These are phyloP conservation scores for Xylariaceae sp. DNA, from an alignment of 2,329 filamentous ascomycete genomes.

Conservation along the genomic window DNA sequence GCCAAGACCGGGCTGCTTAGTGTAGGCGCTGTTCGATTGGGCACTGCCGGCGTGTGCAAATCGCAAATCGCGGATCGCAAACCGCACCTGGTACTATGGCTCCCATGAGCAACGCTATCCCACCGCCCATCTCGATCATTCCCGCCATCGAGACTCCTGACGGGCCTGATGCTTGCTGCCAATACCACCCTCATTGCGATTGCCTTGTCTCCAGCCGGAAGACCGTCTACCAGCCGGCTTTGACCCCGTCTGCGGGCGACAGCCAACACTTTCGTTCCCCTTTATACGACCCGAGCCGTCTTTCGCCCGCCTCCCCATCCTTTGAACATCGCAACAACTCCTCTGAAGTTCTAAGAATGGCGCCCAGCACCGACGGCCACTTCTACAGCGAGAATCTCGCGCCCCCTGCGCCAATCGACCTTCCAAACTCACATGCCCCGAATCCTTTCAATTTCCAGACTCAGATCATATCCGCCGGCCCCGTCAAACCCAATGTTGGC, in stretches of 20 bases:
- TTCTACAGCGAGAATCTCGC: slow-evolving; percentile 29
- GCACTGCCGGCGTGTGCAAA: neutral
- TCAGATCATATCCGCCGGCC: slow-evolving; percentile 67
- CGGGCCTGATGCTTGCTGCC: slow-evolving; percentile 17
- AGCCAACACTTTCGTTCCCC: slow-evolving; percentile 17
- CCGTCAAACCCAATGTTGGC: slow-evolving; percentile 80
- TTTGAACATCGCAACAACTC: slow-evolving; percentile 25
- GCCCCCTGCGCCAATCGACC: slow-evolving; percentile 35
- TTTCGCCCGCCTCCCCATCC: slow-evolving; percentile 31
- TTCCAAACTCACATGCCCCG: slow-evolving; percentile 34
- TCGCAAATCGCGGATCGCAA: neutral
- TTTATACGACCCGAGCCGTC: slow-evolving; percentile 32
- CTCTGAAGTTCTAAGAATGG: slow-evolving; percentile 25
- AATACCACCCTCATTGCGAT: slow-evolving; percentile 5
- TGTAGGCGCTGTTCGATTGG: neutral
- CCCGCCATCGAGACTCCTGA: slow-evolving; percentile 30
- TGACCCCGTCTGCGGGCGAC: slow-evolving; percentile 18
- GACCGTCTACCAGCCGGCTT: slow-evolving; percentile 13
- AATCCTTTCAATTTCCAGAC: slow-evolving; percentile 96
- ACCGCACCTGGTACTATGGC: slow-evolving; percentile 4
- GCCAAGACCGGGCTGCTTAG: slow-evolving; percentile 22
- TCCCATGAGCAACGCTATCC: slow-evolving; percentile 14
- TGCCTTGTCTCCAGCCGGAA: neutral
- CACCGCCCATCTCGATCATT: slow-evolving; percentile 30
- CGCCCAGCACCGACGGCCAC: slow-evolving; percentile 21